Percentiles rank a stretch among this genome's conserved stretches.
phyloP scores from a whole-genome alignment of 352 stramenopile species.

The Globisporangium middletonii region DNA sequence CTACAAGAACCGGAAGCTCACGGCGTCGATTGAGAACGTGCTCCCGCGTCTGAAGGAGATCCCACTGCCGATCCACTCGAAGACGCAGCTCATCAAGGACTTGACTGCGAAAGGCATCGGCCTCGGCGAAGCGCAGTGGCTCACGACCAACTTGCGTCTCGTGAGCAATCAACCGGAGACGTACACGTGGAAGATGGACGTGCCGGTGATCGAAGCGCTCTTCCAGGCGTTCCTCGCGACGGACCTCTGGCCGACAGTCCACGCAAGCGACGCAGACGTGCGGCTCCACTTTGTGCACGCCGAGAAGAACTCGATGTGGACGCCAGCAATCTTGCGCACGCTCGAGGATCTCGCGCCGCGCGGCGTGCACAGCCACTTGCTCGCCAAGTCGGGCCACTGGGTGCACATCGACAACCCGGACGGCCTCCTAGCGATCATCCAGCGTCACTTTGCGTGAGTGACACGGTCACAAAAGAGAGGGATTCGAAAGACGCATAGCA shows the following conservation, averaged over 20 bases:
- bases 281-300: constrained; percentile 76
- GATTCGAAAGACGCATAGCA: background rate
- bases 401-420: constrained; percentile 81
- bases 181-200: constrained; percentile 82
- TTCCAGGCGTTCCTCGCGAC: constrained; percentile 58
- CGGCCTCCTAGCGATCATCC: constrained; percentile 64
- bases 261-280: constrained; percentile 26
- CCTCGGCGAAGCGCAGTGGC: constrained; percentile 69
- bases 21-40: constrained; percentile 68
- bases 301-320: constrained; percentile 78
- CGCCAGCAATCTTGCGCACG: constrained; percentile 27
- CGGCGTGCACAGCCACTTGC: constrained; percentile 58
- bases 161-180: constrained; percentile 39
- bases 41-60: constrained; percentile 67
- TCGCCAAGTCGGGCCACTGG: constrained; percentile 76
- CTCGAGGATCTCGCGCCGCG: constrained; percentile 39
- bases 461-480: background rate
- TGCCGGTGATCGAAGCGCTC: constrained; percentile 65
- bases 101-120: constrained; percentile 53
- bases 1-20: constrained; percentile 54
- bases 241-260: constrained; percentile 66
- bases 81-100: constrained; percentile 55
- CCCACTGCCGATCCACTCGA: constrained; percentile 63
- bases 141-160: constrained; percentile 72
- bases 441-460: constrained; percentile 24